Conservation (phyloP, 495 filamentous ascomycete genomes). For the Pyrenula aspistea region DNA sequence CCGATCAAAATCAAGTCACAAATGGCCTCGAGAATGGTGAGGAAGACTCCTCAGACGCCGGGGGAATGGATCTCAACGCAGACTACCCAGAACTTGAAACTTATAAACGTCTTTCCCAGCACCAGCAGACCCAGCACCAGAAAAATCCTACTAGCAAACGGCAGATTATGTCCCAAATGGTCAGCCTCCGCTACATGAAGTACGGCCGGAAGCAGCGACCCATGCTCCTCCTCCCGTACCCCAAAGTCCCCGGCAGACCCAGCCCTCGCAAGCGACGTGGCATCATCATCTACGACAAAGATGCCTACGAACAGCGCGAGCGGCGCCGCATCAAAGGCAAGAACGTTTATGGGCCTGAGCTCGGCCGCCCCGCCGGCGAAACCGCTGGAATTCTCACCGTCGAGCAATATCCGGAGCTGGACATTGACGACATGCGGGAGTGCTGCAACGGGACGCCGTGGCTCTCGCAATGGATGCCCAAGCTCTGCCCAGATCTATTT, state of each 20-base stretch:
- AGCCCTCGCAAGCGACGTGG: too few relatives aligned
- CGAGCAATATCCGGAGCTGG: background rate
- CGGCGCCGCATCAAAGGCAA: background rate
- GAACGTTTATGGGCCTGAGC: background rate
- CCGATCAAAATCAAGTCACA: background rate
- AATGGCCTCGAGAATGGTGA: background rate
- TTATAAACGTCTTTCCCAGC: background rate
- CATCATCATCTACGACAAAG: background rate
- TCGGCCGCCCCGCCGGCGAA: background rate
- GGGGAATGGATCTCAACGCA: background rate
- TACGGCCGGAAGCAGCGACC: background rate
- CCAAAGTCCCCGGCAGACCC: background rate
- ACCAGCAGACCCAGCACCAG: background rate
- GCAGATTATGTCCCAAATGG: background rate
- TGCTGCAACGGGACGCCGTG: background rate
- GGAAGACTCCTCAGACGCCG: background rate
- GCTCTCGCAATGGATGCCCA: background rate
- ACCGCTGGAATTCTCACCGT: background rate
- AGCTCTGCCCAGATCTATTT: background rate
- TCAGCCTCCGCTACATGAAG: background rate
- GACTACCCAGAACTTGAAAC: background rate
- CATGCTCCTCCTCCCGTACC: background rate
- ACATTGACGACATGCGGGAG: background rate
- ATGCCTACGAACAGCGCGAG: background rate
- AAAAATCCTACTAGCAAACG: background rate